Evolutionary conservation across 108 stramenopile species (phyloP).

Genomic region (Discostella stelligeroides): DNA sequence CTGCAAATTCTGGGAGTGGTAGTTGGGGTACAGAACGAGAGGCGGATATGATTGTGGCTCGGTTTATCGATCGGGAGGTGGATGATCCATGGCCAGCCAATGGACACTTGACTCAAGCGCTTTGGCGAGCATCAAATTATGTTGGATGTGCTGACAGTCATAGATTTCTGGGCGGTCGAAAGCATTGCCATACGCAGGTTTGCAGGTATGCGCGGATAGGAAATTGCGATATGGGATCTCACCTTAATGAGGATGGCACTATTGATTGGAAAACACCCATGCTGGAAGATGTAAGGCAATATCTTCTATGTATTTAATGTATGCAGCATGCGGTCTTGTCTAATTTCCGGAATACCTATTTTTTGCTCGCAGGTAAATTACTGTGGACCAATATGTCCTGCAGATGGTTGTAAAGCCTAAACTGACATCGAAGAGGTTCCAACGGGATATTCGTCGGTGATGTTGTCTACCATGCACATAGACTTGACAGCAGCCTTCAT

Average conservation of each 20-base stretch:
- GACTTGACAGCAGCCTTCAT: too few species aligned
- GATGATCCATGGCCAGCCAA: conserved; percentile 35
- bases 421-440: too few species aligned
- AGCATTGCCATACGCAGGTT: conserved; percentile 42
- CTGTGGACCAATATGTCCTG: conserved; percentile 16
- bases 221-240: conserved; percentile 36
- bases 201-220: conserved; percentile 38
- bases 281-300: conserved; percentile 23
- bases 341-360: not conserved
- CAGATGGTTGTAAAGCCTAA: conserved; percentile 27
- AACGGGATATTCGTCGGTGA: too few species aligned
- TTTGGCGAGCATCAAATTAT: conserved; percentile 26
- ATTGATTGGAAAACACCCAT: conserved; percentile 37
- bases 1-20: conserved; percentile 26
- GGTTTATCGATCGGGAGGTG: conserved; percentile 39
- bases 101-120: conserved; percentile 36
- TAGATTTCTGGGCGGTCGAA: conserved; percentile 4
- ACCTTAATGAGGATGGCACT: conserved; percentile 1
- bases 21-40: conserved; percentile 19
- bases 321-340: not conserved
- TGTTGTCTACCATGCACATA: too few species aligned
- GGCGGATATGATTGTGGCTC: conserved; percentile 27
- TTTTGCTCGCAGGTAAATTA: not conserved
- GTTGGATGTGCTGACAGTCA: conserved; percentile 45
- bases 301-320: not conserved